These are phyloP conservation scores for Penstemon newberryi DNA, from an alignment of 257 asterid species.

Conservation along the genomic window DNA sequence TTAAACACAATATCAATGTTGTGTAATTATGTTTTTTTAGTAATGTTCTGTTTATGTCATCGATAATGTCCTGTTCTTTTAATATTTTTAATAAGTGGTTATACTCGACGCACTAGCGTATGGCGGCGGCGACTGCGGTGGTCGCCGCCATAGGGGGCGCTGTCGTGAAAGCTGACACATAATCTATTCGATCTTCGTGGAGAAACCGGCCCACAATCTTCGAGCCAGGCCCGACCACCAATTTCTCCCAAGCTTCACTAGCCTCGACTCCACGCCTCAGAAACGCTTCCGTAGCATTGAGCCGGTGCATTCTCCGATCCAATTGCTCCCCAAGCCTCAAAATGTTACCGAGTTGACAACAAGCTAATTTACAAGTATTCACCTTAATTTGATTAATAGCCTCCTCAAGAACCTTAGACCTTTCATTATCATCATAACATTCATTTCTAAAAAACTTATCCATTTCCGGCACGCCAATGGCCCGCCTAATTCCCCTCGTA, in stretches of 20 bases:
- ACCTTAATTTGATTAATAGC: slow-evolving; percentile 60
- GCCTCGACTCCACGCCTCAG: slow-evolving; percentile 42
- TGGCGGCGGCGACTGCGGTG: no score
- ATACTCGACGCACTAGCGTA: no score
- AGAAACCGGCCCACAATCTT: neutral
- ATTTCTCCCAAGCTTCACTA: slow-evolving; percentile 61
- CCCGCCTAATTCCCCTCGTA: slow-evolving; percentile 55
- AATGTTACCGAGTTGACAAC: slow-evolving; percentile 58
- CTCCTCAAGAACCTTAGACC: slow-evolving; percentile 32
- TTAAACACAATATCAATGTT: no score
- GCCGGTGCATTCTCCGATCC: slow-evolving; percentile 47
- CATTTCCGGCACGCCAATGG: slow-evolving; percentile 81
- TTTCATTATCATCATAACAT: slow-evolving; percentile 21
- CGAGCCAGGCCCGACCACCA: slow-evolving; percentile 54
- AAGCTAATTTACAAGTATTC: slow-evolving; percentile 55
- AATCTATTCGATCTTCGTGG: no score
- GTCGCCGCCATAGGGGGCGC: no score
- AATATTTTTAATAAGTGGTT: no score
- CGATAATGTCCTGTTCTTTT: no score
- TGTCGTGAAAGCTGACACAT: no score
- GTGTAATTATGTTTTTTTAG: no score
- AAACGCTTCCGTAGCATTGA: slow-evolving; percentile 76
- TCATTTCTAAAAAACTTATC: slow-evolving; percentile 44
- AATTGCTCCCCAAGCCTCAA: slow-evolving; percentile 45
- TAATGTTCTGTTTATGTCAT: no score